These are phyloP conservation scores for Fusarium anguioides DNA, from an alignment of 2,329 filamentous ascomycete species.

Conservation along the genomic window DNA sequence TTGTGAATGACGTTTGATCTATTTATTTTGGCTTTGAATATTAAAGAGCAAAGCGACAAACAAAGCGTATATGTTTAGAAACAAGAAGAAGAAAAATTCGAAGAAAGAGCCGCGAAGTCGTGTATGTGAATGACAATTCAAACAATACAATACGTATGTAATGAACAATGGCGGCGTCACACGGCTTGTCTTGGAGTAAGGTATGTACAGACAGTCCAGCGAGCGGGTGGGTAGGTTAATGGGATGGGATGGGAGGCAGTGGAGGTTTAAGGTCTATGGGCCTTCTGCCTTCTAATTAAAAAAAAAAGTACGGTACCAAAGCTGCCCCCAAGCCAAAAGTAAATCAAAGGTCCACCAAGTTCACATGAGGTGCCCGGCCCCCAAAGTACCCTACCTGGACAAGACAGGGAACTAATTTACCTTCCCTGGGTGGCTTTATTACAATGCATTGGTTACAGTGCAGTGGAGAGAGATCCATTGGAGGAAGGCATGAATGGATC, in stretches of 20 bases:
- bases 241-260: too few species aligned
- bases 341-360: conserved; percentile 1
- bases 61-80: not conserved
- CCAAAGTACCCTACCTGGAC: conserved; percentile 36
- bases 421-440: conserved; percentile 35
- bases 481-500: conserved; percentile 26
- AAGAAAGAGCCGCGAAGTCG: conserved; percentile 17
- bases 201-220: conserved; percentile 27
- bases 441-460: conserved; percentile 30
- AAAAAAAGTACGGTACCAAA: not conserved
- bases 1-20: conserved; percentile 21
- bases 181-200: conserved; percentile 16
- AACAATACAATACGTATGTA: conserved; percentile 22
- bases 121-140: conserved; percentile 15
- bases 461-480: conserved; percentile 32
- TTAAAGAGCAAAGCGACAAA: not conserved
- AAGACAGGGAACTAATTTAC: conserved; percentile 42
- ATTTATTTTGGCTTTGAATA: not conserved
- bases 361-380: conserved; percentile 13
- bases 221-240: too few species aligned
- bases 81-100: not conserved
- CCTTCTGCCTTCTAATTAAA: conserved; percentile 15
- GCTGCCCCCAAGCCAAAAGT: conserved; percentile 1
- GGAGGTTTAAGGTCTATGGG: conserved; percentile 29
- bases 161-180: conserved; percentile 17